Evolutionary conservation across 169 alveolate species (phyloP).

Genomic region (Babesia bigemina): DNA sequence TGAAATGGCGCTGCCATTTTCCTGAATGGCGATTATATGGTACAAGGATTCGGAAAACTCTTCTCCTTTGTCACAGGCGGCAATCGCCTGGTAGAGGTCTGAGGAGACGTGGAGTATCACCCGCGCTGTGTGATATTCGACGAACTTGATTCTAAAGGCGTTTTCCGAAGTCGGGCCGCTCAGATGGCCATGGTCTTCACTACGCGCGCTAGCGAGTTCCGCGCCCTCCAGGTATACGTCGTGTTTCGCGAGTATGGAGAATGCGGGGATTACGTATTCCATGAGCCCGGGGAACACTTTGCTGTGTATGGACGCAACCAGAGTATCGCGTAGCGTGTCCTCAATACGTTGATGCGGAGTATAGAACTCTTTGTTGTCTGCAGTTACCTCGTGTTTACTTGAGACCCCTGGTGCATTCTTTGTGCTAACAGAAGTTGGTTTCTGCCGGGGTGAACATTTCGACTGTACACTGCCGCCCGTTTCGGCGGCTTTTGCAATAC

Average conservation of each 20-base stretch:
- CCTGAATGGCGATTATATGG: slow-evolving; percentile 11
- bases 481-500: neutral
- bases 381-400: neutral
- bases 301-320: slow-evolving; percentile 16
- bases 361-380: neutral
- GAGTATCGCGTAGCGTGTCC: neutral
- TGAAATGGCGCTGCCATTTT: neutral
- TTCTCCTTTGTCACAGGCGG: slow-evolving; percentile 3
- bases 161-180: slow-evolving; percentile 10
- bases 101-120: slow-evolving; percentile 10
- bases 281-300: slow-evolving; percentile 7
- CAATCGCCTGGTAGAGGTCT: neutral
- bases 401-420: neutral
- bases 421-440: neutral
- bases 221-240: slow-evolving; percentile 22
- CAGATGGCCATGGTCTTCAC: slow-evolving; percentile 1
- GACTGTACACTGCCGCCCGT: neutral
- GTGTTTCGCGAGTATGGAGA: neutral
- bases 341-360: neutral
- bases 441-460: neutral
- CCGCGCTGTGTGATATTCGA: neutral
- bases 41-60: neutral
- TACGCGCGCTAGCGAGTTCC: neutral
- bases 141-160: slow-evolving; percentile 16
- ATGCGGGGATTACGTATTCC: slow-evolving; percentile 12